Conservation (phyloP, 2,329 filamentous ascomycete genomes). For the Botrytis elliptica region DNA sequence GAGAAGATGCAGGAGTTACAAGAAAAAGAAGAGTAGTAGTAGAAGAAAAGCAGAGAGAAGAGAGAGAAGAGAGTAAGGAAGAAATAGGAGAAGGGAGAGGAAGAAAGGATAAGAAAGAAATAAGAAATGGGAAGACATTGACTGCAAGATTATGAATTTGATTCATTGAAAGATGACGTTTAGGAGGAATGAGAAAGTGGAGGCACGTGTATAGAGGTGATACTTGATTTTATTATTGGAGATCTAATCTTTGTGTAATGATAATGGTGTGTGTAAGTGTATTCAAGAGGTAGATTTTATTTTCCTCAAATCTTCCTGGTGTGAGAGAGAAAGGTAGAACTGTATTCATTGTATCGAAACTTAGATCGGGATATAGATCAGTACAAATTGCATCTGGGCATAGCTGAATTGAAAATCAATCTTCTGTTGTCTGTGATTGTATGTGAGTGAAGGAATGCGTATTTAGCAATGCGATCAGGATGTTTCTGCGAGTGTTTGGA, state of each 20-base stretch:
- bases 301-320: background rate
- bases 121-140: background rate
- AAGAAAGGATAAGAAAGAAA: no score
- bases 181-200: background rate
- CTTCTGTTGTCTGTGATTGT: no score
- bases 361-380: background rate
- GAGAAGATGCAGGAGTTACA: background rate
- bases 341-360: background rate
- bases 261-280: background rate
- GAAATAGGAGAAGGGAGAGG: background rate
- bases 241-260: background rate
- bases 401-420: no score
- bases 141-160: background rate
- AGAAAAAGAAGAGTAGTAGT: background rate
- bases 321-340: no score
- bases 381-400: background rate
- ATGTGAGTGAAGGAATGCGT: no score
- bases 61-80: background rate
- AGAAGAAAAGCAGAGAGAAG: no score
- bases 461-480: no score
- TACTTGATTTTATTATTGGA: background rate
- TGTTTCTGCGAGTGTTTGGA: no score
- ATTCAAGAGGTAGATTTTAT: background rate
- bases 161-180: background rate
- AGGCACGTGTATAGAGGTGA: background rate